Percentiles rank a stretch among this genome's conserved stretches.
Conservation (phyloP, 2,329 filamentous ascomycete species). For the Aspergillus ruber region DNA sequence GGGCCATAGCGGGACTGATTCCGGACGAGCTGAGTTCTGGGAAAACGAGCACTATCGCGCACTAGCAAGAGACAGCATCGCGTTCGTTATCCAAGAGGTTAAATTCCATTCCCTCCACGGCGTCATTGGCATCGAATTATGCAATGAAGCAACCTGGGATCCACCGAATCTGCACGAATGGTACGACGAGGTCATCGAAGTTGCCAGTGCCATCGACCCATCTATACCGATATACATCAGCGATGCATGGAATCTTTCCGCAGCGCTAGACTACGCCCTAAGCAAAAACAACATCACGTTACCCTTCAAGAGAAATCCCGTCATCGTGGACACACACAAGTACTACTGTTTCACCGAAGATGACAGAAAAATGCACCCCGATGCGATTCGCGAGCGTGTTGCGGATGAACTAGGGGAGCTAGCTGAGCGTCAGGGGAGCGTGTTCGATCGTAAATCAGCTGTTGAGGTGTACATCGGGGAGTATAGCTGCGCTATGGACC, state of each 20-base stretch:
- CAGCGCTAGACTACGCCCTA: constrained; percentile 41
- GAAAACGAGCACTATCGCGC: constrained; percentile 36
- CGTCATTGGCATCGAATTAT: constrained; percentile 52
- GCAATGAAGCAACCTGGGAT: constrained; percentile 50
- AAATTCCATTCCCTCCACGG: constrained; percentile 33
- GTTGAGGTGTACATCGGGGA: too few relatives aligned
- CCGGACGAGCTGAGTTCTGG: constrained; percentile 49
- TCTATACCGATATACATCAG: constrained; percentile 52
- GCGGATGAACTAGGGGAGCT: too few relatives aligned
- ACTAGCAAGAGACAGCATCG: constrained; percentile 42
- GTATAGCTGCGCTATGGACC: too few relatives aligned
- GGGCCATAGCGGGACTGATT: constrained; percentile 52
- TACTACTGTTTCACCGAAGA: constrained; percentile 52
- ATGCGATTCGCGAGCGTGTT: too few relatives aligned
- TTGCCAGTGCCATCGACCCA: constrained; percentile 43
- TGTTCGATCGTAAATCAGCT: too few relatives aligned
- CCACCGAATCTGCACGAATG: constrained; percentile 51
- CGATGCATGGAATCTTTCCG: constrained; percentile 50
- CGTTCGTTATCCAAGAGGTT: constrained; percentile 47
- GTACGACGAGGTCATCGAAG: constrained; percentile 48
- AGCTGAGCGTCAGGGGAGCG: too few relatives aligned
- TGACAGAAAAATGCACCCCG: background rate
- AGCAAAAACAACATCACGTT: constrained; percentile 30
- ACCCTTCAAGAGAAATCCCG: constrained; percentile 32
- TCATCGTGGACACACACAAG: constrained; percentile 54